phyloP scores from a whole-genome alignment of 1,139 yeast species.

The Suhomyces kunorum region DNA sequence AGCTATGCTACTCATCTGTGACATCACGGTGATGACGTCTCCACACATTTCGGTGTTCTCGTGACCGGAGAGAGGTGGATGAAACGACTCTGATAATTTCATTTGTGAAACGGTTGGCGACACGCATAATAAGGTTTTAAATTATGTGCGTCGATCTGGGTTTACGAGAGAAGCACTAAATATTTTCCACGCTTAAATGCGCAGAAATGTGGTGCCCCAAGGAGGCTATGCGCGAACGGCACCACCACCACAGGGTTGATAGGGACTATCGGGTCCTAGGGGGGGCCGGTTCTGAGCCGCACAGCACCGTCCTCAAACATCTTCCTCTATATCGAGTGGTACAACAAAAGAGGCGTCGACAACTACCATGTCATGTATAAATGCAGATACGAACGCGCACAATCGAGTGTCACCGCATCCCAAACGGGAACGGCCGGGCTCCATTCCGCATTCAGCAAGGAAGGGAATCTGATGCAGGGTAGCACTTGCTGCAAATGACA shows the following conservation, averaged over 20 bases:
- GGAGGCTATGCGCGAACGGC: too few relatives aligned
- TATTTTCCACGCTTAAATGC: slow-evolving; percentile 4
- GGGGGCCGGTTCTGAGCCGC: too few relatives aligned
- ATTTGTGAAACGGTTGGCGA: slow-evolving; percentile 6
- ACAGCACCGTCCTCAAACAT: too few relatives aligned
- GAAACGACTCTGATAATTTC: slow-evolving; percentile 8
- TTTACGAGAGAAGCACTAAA: slow-evolving; percentile 7
- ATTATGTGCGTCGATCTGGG: slow-evolving; percentile 9
- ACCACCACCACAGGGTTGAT: too few relatives aligned
- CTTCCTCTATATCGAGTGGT: too few relatives aligned
- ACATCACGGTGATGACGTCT: slow-evolving; percentile 4
- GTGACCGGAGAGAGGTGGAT: background rate
- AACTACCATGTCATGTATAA: too few relatives aligned
- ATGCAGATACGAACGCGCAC: too few relatives aligned
- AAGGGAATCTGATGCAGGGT: slow-evolving; percentile 2
- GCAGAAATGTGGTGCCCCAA: too few relatives aligned
- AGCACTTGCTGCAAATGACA: background rate
- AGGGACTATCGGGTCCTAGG: background rate
- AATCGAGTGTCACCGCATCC: too few relatives aligned
- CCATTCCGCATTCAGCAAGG: background rate
- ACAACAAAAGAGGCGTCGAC: too few relatives aligned
- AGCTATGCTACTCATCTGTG: slow-evolving; percentile 1
- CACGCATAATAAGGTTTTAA: background rate
- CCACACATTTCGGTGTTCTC: background rate
- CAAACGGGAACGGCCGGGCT: too few relatives aligned